Evolutionary conservation across 225 moss, liverwort and hornwort genomes (phyloP).

Genomic region (Rhytidiadelphus loreus): DNA sequence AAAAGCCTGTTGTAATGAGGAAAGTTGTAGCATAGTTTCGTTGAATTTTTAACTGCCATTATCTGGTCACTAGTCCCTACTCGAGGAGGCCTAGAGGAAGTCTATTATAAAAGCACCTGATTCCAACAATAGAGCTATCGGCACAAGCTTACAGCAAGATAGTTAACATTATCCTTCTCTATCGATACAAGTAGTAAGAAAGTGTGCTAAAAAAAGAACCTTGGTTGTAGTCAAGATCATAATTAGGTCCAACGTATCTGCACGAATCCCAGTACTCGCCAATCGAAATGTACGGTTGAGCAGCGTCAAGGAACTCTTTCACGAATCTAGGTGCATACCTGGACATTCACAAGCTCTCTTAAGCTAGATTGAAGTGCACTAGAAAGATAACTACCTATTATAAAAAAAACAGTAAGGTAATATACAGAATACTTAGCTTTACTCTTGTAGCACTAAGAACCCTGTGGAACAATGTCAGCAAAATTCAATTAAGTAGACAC

Average conservation of each 20-base stretch:
- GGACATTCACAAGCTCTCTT: background rate
- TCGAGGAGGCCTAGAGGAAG: background rate
- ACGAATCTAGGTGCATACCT: conserved; percentile 77
- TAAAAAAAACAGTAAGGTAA: background rate
- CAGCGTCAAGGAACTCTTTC: conserved; percentile 71
- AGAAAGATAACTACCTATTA: background rate
- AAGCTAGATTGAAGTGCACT: background rate
- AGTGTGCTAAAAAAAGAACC: conserved; percentile 12
- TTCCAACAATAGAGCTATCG: background rate
- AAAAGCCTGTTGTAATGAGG: background rate
- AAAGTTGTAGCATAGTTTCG: background rate
- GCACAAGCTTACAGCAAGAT: background rate
- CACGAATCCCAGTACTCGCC: conserved; percentile 97
- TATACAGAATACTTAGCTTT: background rate
- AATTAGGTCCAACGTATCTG: conserved; percentile 43
- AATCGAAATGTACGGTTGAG: conserved; percentile 54
- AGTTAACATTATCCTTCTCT: background rate
- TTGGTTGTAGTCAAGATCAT: conserved; percentile 72
- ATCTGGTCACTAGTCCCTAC: background rate
- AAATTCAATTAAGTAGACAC: background rate
- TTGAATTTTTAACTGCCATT: background rate
- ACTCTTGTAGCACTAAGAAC: background rate
- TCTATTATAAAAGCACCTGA: background rate
- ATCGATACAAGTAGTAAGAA: background rate
- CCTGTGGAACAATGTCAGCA: background rate